phyloP scores from a whole-genome alignment of 352 stramenopile genomes.

The Pythium phragmitis region DNA sequence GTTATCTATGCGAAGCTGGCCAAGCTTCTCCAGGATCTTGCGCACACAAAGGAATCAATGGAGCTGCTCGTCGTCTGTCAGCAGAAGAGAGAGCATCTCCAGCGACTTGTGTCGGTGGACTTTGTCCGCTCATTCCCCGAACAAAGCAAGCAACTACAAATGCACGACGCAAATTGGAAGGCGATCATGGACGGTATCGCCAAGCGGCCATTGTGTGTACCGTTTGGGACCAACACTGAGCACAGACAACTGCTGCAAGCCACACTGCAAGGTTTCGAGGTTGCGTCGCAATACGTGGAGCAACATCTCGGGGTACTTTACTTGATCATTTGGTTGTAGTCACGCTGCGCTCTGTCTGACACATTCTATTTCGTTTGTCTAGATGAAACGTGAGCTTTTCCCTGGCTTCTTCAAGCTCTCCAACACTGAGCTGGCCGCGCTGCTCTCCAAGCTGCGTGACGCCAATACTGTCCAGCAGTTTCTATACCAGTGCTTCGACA shows the following conservation, averaged over 20 bases:
- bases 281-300: constrained; percentile 39
- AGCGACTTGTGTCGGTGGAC: constrained; percentile 57
- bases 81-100: constrained; percentile 66
- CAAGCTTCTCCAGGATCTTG: constrained; percentile 47
- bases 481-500: constrained; percentile 69
- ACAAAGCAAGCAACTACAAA: constrained; percentile 48
- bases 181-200: constrained; percentile 42
- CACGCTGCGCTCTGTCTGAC: not conserved
- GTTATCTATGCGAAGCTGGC: constrained; percentile 48
- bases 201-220: constrained; percentile 54
- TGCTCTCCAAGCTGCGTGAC: constrained; percentile 51
- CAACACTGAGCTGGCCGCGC: constrained; percentile 50
- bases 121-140: constrained; percentile 64
- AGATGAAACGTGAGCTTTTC: constrained; percentile 58
- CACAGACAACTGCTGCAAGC: constrained; percentile 39
- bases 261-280: constrained; percentile 58
- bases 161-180: constrained; percentile 56
- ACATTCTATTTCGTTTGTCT: not conserved
- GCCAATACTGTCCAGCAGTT: constrained; percentile 51
- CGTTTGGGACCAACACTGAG: constrained; percentile 50
- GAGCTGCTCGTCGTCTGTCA: constrained; percentile 59
- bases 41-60: constrained; percentile 47
- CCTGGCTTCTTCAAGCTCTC: constrained; percentile 65
- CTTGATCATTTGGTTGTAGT: not conserved
- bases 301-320: constrained; percentile 49